Conservation (phyloP, 2,329 filamentous ascomycete species). For the Trichophyton benhamiae region DNA sequence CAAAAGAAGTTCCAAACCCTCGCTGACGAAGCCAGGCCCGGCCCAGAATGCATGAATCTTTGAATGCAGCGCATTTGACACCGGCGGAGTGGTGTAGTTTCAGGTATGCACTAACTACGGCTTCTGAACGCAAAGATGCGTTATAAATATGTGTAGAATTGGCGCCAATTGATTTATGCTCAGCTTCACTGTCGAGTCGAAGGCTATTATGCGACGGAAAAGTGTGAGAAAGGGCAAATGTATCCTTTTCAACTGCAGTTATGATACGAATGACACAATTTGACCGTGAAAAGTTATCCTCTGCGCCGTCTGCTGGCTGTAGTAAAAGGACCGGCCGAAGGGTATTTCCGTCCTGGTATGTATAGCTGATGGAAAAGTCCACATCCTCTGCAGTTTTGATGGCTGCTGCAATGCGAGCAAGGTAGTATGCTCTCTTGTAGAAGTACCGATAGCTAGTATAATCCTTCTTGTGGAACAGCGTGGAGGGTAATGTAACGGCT, state of each 20-base stretch:
- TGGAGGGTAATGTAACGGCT: conserved; percentile 69
- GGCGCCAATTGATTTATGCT: conserved; percentile 19
- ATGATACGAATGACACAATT: conserved; percentile 61
- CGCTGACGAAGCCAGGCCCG: conserved; percentile 82
- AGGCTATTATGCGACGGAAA: conserved; percentile 58
- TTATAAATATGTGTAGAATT: conserved; percentile 70
- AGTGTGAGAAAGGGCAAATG: conserved; percentile 63
- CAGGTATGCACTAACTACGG: conserved; percentile 59
- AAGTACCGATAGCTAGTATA: conserved; percentile 89
- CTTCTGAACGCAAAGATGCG: conserved; percentile 66
- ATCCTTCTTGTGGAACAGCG: conserved; percentile 85
- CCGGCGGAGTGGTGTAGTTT: conserved; percentile 59
- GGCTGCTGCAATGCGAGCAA: conserved; percentile 65
- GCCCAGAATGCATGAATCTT: conserved; percentile 75
- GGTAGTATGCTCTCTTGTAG: conserved; percentile 83
- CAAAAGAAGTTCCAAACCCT: conserved; percentile 59
- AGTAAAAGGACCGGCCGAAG: conserved; percentile 58
- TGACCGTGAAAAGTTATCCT: conserved; percentile 28
- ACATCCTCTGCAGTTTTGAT: conserved; percentile 48
- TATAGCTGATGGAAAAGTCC: conserved; percentile 49
- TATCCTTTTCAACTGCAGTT: conserved; percentile 54
- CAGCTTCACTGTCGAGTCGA: conserved; percentile 38
- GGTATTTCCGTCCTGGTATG: conserved; percentile 57
- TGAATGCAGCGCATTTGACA: conserved; percentile 59
- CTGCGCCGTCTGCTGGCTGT: conserved; percentile 21